These are phyloP conservation scores for Cladosporium sp. DNA, from an alignment of 2,329 filamentous ascomycete species.

Conservation along the genomic window DNA sequence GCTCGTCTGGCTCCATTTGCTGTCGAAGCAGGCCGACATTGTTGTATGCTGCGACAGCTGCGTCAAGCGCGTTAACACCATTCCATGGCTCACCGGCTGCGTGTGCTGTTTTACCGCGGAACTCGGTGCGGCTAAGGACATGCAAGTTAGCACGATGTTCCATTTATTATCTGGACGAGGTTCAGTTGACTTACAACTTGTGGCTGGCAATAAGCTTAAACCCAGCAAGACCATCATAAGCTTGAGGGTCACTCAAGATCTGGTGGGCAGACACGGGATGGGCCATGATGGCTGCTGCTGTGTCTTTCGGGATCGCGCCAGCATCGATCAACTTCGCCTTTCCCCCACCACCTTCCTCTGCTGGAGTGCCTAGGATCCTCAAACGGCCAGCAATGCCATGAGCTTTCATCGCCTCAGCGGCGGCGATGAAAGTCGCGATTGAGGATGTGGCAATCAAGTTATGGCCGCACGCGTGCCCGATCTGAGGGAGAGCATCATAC, in stretches of 20 bases:
- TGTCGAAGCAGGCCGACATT: conserved; percentile 11
- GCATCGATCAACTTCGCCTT: conserved; percentile 11
- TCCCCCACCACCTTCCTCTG: conserved; percentile 18
- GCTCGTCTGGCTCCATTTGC: conserved; percentile 10
- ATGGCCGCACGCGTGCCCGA: conserved; percentile 45
- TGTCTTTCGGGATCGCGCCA: neutral
- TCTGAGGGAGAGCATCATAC: conserved; percentile 36
- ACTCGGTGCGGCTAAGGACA: neutral
- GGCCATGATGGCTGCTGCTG: neutral
- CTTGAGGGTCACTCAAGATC: neutral
- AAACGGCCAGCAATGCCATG: conserved; percentile 33
- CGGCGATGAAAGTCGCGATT: conserved; percentile 15
- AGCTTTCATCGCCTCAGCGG: conserved; percentile 26
- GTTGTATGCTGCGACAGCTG: conserved; percentile 9
- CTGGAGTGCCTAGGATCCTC: conserved; percentile 41
- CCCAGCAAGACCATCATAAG: neutral
- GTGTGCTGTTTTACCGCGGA: conserved; percentile 9
- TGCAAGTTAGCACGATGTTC: neutral
- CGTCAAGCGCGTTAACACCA: conserved; percentile 14
- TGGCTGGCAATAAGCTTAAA: conserved; percentile 1
- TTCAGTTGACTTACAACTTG: conserved; percentile 1
- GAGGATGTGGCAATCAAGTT: conserved; percentile 25
- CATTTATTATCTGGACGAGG: too few species aligned
- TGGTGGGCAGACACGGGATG: neutral
- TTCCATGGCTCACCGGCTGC: conserved; percentile 13